Conservation (phyloP, 331 rosid genomes). For the Quercus lobata region DNA sequence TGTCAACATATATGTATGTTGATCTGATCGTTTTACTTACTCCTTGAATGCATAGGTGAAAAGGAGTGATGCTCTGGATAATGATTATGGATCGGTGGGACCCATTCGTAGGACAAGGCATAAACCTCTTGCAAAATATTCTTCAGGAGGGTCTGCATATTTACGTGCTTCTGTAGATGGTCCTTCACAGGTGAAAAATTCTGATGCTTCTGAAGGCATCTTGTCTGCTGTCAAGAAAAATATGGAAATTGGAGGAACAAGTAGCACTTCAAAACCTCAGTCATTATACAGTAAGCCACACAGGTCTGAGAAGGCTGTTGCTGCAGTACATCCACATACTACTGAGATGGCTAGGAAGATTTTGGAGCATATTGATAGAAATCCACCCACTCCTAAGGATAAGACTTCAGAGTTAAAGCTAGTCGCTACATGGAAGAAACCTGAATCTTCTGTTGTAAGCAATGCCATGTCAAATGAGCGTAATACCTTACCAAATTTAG, state of each 20-base stretch:
- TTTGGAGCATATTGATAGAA: slow-evolving; percentile 80
- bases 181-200: slow-evolving; percentile 29
- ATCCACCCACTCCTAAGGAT: slow-evolving; percentile 64
- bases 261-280: slow-evolving; percentile 18
- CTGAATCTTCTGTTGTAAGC: slow-evolving; percentile 37
- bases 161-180: slow-evolving; percentile 30
- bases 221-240: slow-evolving; percentile 32
- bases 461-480: slow-evolving; percentile 37
- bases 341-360: slow-evolving; percentile 79
- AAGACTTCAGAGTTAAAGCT: slow-evolving; percentile 73
- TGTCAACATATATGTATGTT: not conserved
- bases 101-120: slow-evolving; percentile 63
- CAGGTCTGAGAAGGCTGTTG: slow-evolving; percentile 34
- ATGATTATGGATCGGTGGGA: slow-evolving; percentile 65
- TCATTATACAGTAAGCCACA: slow-evolving; percentile 28
- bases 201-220: slow-evolving; percentile 32
- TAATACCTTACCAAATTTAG: slow-evolving; percentile 24
- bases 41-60: slow-evolving; percentile 33
- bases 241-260: slow-evolving; percentile 38
- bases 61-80: slow-evolving; percentile 38
- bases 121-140: slow-evolving; percentile 39
- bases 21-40: not conserved
- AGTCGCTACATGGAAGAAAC: slow-evolving; percentile 55
- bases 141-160: slow-evolving; percentile 40
- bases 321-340: slow-evolving; percentile 54